A percentile compares a stretch with the other conserved stretches of the same genome.
phyloP scores from a whole-genome alignment of 2,329 filamentous ascomycete genomes.

The Bisporella sp. region DNA sequence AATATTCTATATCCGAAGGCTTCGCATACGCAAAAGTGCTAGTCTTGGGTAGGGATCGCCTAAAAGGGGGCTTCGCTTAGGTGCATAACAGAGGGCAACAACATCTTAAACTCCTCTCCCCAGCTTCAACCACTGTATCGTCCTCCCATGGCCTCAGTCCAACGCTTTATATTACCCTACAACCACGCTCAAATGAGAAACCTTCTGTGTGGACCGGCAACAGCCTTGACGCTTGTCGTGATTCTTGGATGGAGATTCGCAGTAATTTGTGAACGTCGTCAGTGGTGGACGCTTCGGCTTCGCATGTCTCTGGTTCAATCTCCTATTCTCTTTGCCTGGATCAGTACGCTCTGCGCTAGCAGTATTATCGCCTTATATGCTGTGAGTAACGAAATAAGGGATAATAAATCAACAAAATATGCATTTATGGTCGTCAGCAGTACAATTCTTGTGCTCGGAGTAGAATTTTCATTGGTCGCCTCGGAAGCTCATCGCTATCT shows the following conservation, averaged over 20 bases:
- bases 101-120: too few relatives aligned
- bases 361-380: background rate
- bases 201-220: background rate
- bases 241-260: background rate
- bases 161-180: too few relatives aligned
- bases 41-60: too few relatives aligned
- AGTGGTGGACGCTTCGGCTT: background rate
- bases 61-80: too few relatives aligned
- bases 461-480: too few relatives aligned
- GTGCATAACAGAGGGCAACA: too few relatives aligned
- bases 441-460: too few relatives aligned
- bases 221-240: background rate
- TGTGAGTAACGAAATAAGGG: background rate
- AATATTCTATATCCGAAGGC: too few relatives aligned
- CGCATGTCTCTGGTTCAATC: background rate
- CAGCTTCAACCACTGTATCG: too few relatives aligned
- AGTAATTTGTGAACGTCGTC: background rate
- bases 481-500: background rate
- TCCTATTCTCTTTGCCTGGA: background rate
- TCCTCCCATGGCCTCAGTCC: too few relatives aligned
- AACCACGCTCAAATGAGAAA: background rate
- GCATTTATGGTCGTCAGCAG: background rate
- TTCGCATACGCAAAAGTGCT: too few relatives aligned
- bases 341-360: background rate
- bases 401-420: background rate